Base-by-base conservation (phyloP, 495 filamentous ascomycete genomes). In the Cercophora newfieldiana region DNA sequence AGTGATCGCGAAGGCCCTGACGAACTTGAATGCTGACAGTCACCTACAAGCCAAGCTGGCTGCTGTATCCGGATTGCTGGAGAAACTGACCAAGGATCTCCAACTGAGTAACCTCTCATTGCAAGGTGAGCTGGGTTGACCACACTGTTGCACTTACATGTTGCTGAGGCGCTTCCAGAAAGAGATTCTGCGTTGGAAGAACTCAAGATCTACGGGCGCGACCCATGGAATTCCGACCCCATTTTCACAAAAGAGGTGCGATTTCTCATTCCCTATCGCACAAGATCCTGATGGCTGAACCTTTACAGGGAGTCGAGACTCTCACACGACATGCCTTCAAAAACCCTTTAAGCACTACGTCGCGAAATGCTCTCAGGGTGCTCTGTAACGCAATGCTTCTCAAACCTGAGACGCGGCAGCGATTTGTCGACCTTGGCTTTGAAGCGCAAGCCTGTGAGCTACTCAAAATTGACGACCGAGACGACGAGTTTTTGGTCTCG, bases 381-480 rank as follows among this genome's bases (percentile, higher is more conserved):
- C 80, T 98, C 26, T 95, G 93, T 64, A 99, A 99, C 77, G 86
- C 93, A 4, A 78, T 98, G 31, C 79, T 97, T 4, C 82, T 98
- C 16, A 83, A 87, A 56, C 72, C 81, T 14, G 82, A 87, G 53
- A 90, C 90, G 53, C 86, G 96, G 30, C 91, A 96, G 73, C 81
- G 87, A 37, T 91, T 97, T 67, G 90, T 94, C 1, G 88, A 96
- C 74, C 79, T 91, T n/a, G 91, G 89, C 8, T 91, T 86, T 68
- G 88, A 86, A 44, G 78, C 83, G 22, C 91, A 89, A 72, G 83
- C 88, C 16, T 92, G 91, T 44, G 84, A 87, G 54, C 86, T 82
- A 62, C 83, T 97, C 33, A 89, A 91, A 85, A 88, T 81, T 68
- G 89, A 94, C 73, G 89, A 82, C 69, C 82, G 83, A 18, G 93